Percentiles rank a stretch among this genome's conserved stretches.
Evolutionary conservation across 2,329 filamentous ascomycete genomes (phyloP).

Genomic region (Botrytis galanthina): DNA sequence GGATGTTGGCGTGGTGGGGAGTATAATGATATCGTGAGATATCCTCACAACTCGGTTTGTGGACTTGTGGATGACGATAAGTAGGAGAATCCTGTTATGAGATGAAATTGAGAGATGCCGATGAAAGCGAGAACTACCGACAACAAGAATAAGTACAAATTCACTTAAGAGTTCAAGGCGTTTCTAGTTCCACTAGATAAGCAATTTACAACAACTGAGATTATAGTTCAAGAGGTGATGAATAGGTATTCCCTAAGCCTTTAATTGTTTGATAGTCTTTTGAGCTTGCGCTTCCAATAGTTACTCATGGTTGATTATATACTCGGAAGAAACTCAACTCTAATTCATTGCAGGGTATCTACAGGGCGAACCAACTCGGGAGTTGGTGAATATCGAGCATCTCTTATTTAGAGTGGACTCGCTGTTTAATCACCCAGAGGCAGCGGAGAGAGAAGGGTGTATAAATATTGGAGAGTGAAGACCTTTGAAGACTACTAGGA

Average conservation of each 20-base stretch:
- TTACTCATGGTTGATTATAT: background rate
- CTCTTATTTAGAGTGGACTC: background rate
- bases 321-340: background rate
- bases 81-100: accelerated
- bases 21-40: background rate
- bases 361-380: too few species aligned
- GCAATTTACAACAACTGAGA: accelerated
- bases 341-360: background rate
- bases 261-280: background rate
- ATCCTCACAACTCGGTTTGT: accelerated
- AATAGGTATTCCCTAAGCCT: background rate
- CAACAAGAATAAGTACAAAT: background rate
- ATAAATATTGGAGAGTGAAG: background rate
- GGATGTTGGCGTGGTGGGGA: background rate
- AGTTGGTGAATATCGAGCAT: background rate
- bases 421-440: too few species aligned
- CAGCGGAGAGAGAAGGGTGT: background rate
- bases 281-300: background rate
- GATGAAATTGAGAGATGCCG: too few species aligned
- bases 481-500: background rate
- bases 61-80: background rate
- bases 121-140: background rate
- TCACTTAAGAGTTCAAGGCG: background rate
- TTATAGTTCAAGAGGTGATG: background rate
- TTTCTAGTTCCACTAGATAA: background rate